Evolutionary conservation across 179 eudicot genomes (phyloP).

Genomic region (Nepenthes alata): DNA sequence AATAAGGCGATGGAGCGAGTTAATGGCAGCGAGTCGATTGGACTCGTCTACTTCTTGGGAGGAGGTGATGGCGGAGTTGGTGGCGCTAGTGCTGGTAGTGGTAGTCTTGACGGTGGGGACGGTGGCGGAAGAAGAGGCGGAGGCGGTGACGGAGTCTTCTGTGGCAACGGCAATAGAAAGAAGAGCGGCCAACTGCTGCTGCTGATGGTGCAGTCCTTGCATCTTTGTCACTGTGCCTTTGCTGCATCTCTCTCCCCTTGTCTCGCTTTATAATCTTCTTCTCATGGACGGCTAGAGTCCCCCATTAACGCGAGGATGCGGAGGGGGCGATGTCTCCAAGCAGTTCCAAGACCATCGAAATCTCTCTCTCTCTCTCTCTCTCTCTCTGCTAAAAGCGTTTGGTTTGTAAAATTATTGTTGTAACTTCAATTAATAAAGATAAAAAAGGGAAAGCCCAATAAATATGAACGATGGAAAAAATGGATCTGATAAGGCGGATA

Average conservation of each 20-base stretch:
- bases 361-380: too few relatives aligned
- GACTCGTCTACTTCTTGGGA: slow-evolving; percentile 34
- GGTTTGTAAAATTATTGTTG: too few relatives aligned
- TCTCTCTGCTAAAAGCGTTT: too few relatives aligned
- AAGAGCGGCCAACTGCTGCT: slow-evolving; percentile 69
- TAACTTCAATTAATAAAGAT: too few relatives aligned
- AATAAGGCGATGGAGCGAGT: slow-evolving; percentile 63
- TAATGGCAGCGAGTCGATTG: slow-evolving; percentile 51
- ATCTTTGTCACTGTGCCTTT: slow-evolving; percentile 21
- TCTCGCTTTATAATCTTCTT: too few relatives aligned
- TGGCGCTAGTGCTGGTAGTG: slow-evolving; percentile 6
- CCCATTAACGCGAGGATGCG: too few relatives aligned
- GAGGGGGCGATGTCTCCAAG: too few relatives aligned
- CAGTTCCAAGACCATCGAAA: too few relatives aligned
- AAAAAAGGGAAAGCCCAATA: too few relatives aligned
- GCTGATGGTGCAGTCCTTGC: slow-evolving; percentile 85
- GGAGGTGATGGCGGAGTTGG: slow-evolving; percentile 6
- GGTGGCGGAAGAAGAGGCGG: slow-evolving; percentile 3
- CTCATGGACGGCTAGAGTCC: too few relatives aligned
- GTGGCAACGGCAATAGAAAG: slow-evolving; percentile 60
- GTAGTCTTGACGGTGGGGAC: slow-evolving; percentile 8
- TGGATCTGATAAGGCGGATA: too few relatives aligned
- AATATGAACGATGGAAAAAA: too few relatives aligned
- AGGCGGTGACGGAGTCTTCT: slow-evolving; percentile 22
- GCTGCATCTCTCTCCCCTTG: slow-evolving; percentile 13